Percentiles rank a stretch among this genome's conserved stretches.
Evolutionary conservation across 2,329 filamentous ascomycete species (phyloP).

Genomic region (Aspergillus ustus): DNA sequence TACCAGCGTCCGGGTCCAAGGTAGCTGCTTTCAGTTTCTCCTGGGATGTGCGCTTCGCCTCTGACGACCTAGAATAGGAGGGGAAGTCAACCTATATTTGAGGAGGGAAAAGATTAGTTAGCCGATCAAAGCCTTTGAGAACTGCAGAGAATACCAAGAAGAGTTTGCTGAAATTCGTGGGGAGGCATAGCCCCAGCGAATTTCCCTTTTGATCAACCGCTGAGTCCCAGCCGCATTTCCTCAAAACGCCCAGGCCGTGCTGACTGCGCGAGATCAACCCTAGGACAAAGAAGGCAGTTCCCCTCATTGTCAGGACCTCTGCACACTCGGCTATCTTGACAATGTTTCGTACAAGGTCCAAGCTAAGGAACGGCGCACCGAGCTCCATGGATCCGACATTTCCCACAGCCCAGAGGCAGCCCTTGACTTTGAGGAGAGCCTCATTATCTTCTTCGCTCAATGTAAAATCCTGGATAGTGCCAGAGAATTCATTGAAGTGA

Average conservation of each 20-base stretch:
- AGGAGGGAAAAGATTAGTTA: not conserved
- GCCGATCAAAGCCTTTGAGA: not conserved
- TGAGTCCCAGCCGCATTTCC: slow-evolving; percentile 90
- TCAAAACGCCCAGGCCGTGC: slow-evolving; percentile 88
- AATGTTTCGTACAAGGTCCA: slow-evolving; percentile 84
- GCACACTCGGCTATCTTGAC: slow-evolving; percentile 86
- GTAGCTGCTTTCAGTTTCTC: slow-evolving; percentile 62
- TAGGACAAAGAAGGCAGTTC: slow-evolving; percentile 95
- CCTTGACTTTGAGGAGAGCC: slow-evolving; percentile 89
- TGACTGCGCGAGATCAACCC: slow-evolving; percentile 90
- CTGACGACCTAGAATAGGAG: slow-evolving; percentile 45
- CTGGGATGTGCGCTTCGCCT: slow-evolving; percentile 46
- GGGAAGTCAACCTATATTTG: slow-evolving; percentile 38
- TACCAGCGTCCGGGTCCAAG: slow-evolving; percentile 64
- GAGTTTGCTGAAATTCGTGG: slow-evolving; percentile 75
- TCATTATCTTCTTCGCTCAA: slow-evolving; percentile 85
- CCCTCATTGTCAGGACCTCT: slow-evolving; percentile 87
- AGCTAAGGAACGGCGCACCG: slow-evolving; percentile 88
- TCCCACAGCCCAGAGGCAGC: slow-evolving; percentile 94
- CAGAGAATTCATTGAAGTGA: slow-evolving; percentile 91
- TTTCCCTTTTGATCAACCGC: slow-evolving; percentile 81
- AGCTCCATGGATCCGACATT: slow-evolving; percentile 99
- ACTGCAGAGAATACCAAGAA: slow-evolving; percentile 63
- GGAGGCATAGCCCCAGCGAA: slow-evolving; percentile 86
- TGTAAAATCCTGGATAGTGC: slow-evolving; percentile 84